Conservation (phyloP, 345 rosid species). For the Atalantia buxifolia region DNA sequence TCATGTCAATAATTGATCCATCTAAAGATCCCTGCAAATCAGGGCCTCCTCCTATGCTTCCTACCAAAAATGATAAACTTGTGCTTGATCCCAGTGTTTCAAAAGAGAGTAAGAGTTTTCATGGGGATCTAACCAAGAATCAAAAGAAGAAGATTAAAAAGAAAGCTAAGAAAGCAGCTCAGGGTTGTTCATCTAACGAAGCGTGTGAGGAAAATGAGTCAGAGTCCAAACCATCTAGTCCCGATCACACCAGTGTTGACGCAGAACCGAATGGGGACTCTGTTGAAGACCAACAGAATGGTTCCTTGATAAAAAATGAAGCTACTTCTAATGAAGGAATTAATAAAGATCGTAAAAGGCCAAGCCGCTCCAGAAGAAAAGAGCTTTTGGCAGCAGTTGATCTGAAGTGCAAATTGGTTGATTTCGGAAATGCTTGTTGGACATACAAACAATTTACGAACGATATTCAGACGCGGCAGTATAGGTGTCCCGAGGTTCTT, state of each 20-base stretch:
- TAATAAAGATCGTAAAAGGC: constrained; percentile 40
- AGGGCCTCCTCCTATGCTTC: constrained; percentile 42
- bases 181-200: constrained; percentile 50
- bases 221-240: constrained; percentile 37
- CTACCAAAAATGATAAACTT: constrained; percentile 38
- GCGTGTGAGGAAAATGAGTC: constrained; percentile 29
- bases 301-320: constrained; percentile 28
- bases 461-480: constrained; percentile 76
- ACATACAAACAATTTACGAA: constrained; percentile 73
- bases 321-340: constrained; percentile 25
- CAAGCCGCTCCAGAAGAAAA: constrained; percentile 44
- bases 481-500: constrained; percentile 73
- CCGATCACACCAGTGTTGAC: constrained; percentile 17
- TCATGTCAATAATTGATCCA: constrained; percentile 57
- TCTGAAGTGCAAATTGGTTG: constrained; percentile 66
- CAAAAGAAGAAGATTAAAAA: constrained; percentile 60
- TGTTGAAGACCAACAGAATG: constrained; percentile 32
- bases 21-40: constrained; percentile 53
- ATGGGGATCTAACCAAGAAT: constrained; percentile 54
- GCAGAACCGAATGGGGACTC: constrained; percentile 23
- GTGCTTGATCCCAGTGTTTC: constrained; percentile 27
- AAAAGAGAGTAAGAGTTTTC: constrained; percentile 6
- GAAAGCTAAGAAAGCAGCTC: constrained; percentile 57
- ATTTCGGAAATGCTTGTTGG: constrained; percentile 84
- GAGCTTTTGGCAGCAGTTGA: constrained; percentile 47